phyloP scores from a whole-genome alignment of 2,329 filamentous ascomycete species.

The Alternaria metachromatica region DNA sequence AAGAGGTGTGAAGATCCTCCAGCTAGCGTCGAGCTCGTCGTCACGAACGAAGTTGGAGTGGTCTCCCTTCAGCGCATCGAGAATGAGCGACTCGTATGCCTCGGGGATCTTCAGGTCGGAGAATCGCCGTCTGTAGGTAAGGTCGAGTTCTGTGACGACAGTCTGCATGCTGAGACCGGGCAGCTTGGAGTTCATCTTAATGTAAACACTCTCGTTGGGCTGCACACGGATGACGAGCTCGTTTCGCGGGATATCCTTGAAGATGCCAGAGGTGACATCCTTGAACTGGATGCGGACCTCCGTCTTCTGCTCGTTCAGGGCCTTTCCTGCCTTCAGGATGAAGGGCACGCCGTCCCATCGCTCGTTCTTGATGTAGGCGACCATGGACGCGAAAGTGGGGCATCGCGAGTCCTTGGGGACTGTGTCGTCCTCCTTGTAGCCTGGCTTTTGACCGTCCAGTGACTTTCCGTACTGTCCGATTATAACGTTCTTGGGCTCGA shows the following conservation, averaged over 20 bases:
- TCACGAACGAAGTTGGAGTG: constrained; percentile 87
- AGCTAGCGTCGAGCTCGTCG: constrained; percentile 89
- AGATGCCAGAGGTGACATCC: constrained; percentile 98
- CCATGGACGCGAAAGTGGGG: constrained; percentile 96
- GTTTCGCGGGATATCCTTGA: constrained; percentile 99
- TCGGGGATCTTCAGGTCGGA: constrained; percentile 99
- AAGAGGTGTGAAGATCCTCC: constrained; percentile 97
- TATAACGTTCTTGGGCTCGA: constrained; percentile 99
- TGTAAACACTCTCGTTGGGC: constrained; percentile 99
- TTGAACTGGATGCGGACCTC: constrained; percentile 99
- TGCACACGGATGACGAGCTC: constrained; percentile 99
- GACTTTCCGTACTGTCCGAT: constrained; percentile 98
- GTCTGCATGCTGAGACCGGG: constrained; percentile 99
- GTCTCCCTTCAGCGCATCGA: constrained; percentile 97
- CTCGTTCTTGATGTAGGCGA: constrained; percentile 99
- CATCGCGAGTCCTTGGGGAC: constrained; percentile 97
- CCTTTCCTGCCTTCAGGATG: constrained; percentile 99
- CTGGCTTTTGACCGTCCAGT: constrained; percentile 92
- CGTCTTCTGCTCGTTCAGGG: constrained; percentile 99
- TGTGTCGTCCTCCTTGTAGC: constrained; percentile 98
- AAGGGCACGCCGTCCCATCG: constrained; percentile 99
- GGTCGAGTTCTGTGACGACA: constrained; percentile 95
- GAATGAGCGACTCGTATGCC: constrained; percentile 96
- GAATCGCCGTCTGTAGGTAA: constrained; percentile 97
- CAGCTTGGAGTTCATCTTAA: constrained; percentile 99